Conservation (phyloP, 139 green algal genomes). For the Chlamydomonas sphaeroides region DNA sequence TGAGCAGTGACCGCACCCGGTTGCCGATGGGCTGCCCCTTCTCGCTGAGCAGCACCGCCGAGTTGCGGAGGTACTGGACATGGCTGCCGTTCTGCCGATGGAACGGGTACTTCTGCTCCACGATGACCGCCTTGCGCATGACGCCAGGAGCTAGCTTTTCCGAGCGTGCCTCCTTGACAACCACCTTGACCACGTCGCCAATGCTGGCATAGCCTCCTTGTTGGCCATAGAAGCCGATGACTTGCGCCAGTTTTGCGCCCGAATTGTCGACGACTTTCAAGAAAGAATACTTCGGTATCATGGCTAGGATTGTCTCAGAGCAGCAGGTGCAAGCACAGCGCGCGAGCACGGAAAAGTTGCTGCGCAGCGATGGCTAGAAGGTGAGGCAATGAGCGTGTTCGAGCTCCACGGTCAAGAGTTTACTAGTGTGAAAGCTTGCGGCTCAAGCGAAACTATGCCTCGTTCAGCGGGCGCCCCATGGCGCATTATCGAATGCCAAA, state of each 20-base stretch:
- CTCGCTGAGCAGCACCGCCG: conserved; percentile 63
- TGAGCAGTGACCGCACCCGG: conserved; percentile 51
- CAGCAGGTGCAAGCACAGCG: no score
- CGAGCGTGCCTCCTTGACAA: conserved; percentile 63
- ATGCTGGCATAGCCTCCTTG: conserved; percentile 35
- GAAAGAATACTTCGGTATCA: conserved; percentile 59
- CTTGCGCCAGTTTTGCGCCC: conserved; percentile 54
- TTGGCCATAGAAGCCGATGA: conserved; percentile 57
- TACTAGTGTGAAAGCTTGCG: no score
- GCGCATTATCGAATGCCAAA: no score
- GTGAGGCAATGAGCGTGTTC: no score
- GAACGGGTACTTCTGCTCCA: conserved; percentile 61
- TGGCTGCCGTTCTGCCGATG: conserved; percentile 60
- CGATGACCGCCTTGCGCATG: conserved; percentile 63
- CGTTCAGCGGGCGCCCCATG: no score
- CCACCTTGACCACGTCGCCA: conserved; percentile 68
- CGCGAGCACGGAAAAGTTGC: no score
- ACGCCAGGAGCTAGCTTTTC: conserved; percentile 58
- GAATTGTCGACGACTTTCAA: conserved; percentile 65
- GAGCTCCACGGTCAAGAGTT: no score
- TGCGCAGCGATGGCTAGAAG: no score
- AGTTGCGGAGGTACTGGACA: conserved; percentile 62
- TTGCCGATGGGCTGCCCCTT: conserved; percentile 71
- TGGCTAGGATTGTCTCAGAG: no score
- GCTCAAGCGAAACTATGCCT: no score